Conservation (phyloP, 2,329 filamentous ascomycete species). For the Fusarium pseudograminearum region DNA sequence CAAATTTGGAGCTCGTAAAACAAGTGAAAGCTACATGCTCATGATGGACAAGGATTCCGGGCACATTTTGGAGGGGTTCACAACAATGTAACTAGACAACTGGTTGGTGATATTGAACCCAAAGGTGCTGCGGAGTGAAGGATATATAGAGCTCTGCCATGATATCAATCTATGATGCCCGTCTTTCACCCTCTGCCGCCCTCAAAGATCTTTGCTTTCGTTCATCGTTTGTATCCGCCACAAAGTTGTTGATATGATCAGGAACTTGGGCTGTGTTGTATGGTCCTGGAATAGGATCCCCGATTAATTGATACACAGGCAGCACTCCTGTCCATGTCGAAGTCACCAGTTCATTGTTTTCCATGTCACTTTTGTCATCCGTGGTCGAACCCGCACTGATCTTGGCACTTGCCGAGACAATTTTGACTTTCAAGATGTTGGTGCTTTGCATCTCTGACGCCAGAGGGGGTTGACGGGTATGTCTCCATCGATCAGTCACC, state of each 20-base stretch:
- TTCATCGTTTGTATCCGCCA: slow-evolving; percentile 53
- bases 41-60: not conserved
- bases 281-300: slow-evolving; percentile 69
- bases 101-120: not conserved
- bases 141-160: not conserved
- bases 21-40: not conserved
- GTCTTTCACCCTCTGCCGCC: slow-evolving; percentile 45
- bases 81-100: not conserved
- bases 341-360: slow-evolving; percentile 56
- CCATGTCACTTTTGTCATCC: slow-evolving; percentile 64
- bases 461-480: slow-evolving; percentile 77
- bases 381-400: slow-evolving; percentile 72
- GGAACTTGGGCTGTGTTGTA: slow-evolving; percentile 73
- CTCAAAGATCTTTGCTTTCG: slow-evolving; percentile 44
- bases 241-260: slow-evolving; percentile 65
- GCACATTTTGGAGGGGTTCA: not conserved
- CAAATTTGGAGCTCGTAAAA: not conserved
- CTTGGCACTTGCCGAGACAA: slow-evolving; percentile 82
- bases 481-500: slow-evolving; percentile 75
- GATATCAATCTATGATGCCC: slow-evolving; percentile 5
- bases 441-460: slow-evolving; percentile 81
- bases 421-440: slow-evolving; percentile 75
- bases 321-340: slow-evolving; percentile 69
- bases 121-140: not conserved
- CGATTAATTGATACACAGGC: slow-evolving; percentile 73